A percentile compares a stretch with the other conserved stretches of the same genome.
These are phyloP conservation scores for Hyaloscypha bicolor DNA, from an alignment of 495 filamentous ascomycete genomes.

Conservation along the genomic window DNA sequence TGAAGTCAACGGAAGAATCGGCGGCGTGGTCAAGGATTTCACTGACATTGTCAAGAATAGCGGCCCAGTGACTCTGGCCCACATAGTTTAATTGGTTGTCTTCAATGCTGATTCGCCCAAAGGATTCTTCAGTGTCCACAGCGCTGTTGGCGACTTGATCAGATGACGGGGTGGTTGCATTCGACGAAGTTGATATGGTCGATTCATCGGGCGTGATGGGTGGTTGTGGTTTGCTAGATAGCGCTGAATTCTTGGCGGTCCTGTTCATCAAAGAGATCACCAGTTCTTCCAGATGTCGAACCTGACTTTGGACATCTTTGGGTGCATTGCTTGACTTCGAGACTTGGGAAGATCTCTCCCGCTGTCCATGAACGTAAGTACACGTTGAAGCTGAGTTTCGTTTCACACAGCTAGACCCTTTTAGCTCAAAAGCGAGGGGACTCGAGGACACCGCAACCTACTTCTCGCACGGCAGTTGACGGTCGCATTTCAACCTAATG, in stretches of 20 bases:
- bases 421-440: not conserved
- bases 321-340: conserved; percentile 3
- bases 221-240: not conserved
- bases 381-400: conserved; percentile 46
- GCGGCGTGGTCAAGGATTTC: conserved; percentile 11
- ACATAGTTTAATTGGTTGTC: conserved; percentile 46
- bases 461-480: conserved; percentile 20
- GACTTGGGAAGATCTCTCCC: conserved; percentile 28
- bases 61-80: conserved; percentile 54
- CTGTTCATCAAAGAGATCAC: conserved; percentile 49
- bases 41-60: conserved; percentile 49
- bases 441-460: not conserved
- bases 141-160: not conserved
- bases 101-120: conserved; percentile 41
- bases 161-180: not conserved
- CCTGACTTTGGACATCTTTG: conserved; percentile 47
- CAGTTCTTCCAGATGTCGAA: conserved; percentile 55
- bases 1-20: conserved; percentile 17
- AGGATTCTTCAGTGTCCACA: conserved; percentile 25
- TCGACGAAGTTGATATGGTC: conserved; percentile 9
- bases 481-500: conserved; percentile 31
- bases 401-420: conserved; percentile 41
- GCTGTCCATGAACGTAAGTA: conserved; percentile 46
- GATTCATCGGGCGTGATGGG: conserved; percentile 26
- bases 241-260: not conserved